phyloP scores from a whole-genome alignment of 2,329 filamentous ascomycete genomes.

The Fusarium bactridioides region DNA sequence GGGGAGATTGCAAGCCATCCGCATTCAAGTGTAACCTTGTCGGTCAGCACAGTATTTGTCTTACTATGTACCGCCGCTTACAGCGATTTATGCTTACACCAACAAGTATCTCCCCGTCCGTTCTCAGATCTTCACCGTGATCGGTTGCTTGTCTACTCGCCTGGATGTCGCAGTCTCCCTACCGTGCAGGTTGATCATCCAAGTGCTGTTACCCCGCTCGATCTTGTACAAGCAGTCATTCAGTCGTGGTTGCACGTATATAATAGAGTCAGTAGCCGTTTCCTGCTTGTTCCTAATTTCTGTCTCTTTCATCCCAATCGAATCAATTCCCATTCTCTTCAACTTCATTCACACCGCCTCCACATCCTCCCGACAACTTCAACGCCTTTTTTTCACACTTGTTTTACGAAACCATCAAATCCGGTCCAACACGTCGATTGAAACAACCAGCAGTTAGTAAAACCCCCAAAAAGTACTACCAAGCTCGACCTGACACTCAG shows the following conservation, averaged over 20 bases:
- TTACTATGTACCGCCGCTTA: constrained; percentile 26
- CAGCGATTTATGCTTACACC: not conserved
- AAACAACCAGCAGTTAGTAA: constrained; percentile 18
- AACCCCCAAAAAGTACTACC: not conserved
- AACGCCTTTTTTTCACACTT: not conserved
- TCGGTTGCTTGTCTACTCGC: constrained; percentile 7
- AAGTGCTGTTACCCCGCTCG: constrained; percentile 41
- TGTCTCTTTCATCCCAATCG: constrained; percentile 6
- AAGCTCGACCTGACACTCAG: not conserved
- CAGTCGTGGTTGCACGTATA: constrained; percentile 22
- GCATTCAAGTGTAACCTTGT: constrained; percentile 30
- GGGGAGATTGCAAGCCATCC: constrained; percentile 27
- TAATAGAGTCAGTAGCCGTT: constrained; percentile 17
- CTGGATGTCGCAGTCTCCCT: constrained; percentile 14
- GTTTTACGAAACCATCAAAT: not conserved
- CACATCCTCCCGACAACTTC: not conserved
- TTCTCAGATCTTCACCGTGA: not conserved
- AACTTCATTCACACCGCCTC: not conserved
- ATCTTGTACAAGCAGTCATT: constrained; percentile 22
- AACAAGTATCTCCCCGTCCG: constrained; percentile 4
- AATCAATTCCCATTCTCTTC: not conserved
- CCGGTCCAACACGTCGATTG: constrained; percentile 1
- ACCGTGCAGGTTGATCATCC: constrained; percentile 18
- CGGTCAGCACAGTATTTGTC: constrained; percentile 26
- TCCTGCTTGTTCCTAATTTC: not conserved